A percentile compares a stretch with the other conserved stretches of the same genome.
These are phyloP conservation scores for Aschersonia sp. DNA, from an alignment of 2,329 filamentous ascomycete genomes.

Conservation along the genomic window DNA sequence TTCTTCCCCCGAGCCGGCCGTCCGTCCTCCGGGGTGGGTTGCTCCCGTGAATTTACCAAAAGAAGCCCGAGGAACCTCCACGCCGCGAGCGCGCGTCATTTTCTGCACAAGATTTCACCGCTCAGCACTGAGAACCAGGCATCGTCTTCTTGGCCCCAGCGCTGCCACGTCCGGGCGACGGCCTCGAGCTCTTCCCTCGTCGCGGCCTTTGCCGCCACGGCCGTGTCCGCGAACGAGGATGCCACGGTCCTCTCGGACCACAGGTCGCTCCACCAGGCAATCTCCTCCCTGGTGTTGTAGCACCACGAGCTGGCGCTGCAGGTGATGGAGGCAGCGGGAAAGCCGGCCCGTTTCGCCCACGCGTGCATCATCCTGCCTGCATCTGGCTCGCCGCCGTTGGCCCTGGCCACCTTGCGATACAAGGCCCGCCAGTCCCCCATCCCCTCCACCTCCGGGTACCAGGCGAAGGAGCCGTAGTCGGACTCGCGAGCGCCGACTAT, in stretches of 20 bases:
- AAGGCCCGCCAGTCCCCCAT: conserved; percentile 8
- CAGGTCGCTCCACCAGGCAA: conserved; percentile 9
- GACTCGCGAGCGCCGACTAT: conserved; percentile 18
- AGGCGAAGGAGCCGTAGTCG: conserved; percentile 8
- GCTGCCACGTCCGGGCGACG: conserved; percentile 2
- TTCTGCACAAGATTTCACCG: conserved; percentile 3
- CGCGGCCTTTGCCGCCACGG: conserved; percentile 1
- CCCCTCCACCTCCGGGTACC: conserved; percentile 9
- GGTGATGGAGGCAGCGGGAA: conserved; percentile 4
- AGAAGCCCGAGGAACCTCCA: too few relatives aligned
- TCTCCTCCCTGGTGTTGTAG: conserved; percentile 8
- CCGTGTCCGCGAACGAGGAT: conserved; percentile 2
- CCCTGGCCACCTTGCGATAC: conserved; percentile 5
- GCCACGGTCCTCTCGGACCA: conserved; percentile 9
- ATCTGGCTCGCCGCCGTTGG: conserved; percentile 9
- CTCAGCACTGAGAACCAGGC: conserved; percentile 4
- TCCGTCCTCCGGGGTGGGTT: too few relatives aligned
- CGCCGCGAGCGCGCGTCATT: background rate
- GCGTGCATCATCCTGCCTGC: conserved; percentile 9
- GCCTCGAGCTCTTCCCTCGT: conserved; percentile 1
- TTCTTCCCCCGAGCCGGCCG: too few relatives aligned
- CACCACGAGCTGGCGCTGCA: conserved; percentile 9
- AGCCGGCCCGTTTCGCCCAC: conserved; percentile 10
- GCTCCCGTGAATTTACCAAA: too few relatives aligned
- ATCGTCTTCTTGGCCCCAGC: conserved; percentile 6